Percentiles rank a stretch among this genome's conserved stretches.
phyloP scores from a whole-genome alignment of 768 basidiomycete genomes.

The Tephrocybe sp. region DNA sequence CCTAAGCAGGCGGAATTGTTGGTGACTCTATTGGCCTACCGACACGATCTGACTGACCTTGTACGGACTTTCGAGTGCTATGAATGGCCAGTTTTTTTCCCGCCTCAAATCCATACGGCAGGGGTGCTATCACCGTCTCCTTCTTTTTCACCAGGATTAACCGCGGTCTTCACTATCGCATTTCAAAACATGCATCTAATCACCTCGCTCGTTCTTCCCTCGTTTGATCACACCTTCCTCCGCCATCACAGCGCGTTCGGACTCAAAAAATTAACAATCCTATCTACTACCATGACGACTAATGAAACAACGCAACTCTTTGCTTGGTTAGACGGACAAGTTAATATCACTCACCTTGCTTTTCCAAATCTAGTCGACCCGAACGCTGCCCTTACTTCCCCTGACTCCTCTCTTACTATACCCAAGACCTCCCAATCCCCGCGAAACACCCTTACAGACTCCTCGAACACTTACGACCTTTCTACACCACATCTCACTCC shows the following conservation, averaged over 20 bases:
- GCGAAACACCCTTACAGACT: slow-evolving; percentile 6
- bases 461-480: slow-evolving; percentile 5
- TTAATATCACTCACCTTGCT: slow-evolving; percentile 35
- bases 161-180: slow-evolving; percentile 41
- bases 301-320: slow-evolving; percentile 34
- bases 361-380: slow-evolving; percentile 37
- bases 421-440: not conserved
- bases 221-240: slow-evolving; percentile 41
- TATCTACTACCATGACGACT: slow-evolving; percentile 28
- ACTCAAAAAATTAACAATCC: slow-evolving; percentile 36
- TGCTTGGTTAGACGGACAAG: slow-evolving; percentile 42
- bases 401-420: slow-evolving; percentile 5
- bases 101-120: slow-evolving; percentile 6
- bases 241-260: slow-evolving; percentile 42
- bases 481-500: slow-evolving; percentile 8
- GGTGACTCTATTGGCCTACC: slow-evolving; percentile 34
- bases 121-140: not conserved
- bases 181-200: slow-evolving; percentile 47
- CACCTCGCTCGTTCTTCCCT: slow-evolving; percentile 37
- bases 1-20: slow-evolving; percentile 31
- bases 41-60: slow-evolving; percentile 38
- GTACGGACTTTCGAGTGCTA: slow-evolving; percentile 39
- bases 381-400: slow-evolving; percentile 4
- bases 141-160: slow-evolving; percentile 25
- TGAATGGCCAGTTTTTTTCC: slow-evolving; percentile 42